phyloP scores from a whole-genome alignment of 305 asterid species.

The Vinca major region DNA sequence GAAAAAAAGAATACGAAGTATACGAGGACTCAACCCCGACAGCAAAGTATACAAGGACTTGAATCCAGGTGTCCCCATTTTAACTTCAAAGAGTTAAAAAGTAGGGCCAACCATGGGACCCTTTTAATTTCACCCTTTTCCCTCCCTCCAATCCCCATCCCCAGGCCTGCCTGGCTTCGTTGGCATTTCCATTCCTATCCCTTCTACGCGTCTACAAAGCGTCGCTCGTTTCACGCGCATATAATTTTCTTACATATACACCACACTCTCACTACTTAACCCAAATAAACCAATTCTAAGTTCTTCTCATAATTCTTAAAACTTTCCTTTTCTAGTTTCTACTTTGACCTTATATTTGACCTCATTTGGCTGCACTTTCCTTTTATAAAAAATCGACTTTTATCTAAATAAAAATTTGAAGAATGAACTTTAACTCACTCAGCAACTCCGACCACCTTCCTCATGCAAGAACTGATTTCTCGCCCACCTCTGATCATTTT shows the following conservation, averaged over 20 bases:
- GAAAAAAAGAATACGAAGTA: no score
- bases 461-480: background rate
- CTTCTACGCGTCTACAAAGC: constrained; percentile 16
- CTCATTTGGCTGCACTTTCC: no score
- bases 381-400: no score
- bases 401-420: no score
- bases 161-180: constrained; percentile 1
- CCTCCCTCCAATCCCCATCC: background rate
- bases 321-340: background rate
- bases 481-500: constrained; percentile 6
- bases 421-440: constrained; percentile 3
- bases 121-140: no score
- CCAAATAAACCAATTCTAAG: background rate
- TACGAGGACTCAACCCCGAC: no score
- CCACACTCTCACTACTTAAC: background rate
- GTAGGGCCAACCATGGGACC: background rate
- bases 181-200: constrained; percentile 3
- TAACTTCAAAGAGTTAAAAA: background rate
- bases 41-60: no score
- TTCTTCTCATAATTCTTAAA: no score
- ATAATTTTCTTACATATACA: background rate
- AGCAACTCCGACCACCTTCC: constrained; percentile 16
- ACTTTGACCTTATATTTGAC: background rate
- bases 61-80: no score
- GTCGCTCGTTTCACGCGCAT: background rate